These are phyloP conservation scores for Alternaria solani DNA, from an alignment of 2,329 filamentous ascomycete species.

Conservation along the genomic window DNA sequence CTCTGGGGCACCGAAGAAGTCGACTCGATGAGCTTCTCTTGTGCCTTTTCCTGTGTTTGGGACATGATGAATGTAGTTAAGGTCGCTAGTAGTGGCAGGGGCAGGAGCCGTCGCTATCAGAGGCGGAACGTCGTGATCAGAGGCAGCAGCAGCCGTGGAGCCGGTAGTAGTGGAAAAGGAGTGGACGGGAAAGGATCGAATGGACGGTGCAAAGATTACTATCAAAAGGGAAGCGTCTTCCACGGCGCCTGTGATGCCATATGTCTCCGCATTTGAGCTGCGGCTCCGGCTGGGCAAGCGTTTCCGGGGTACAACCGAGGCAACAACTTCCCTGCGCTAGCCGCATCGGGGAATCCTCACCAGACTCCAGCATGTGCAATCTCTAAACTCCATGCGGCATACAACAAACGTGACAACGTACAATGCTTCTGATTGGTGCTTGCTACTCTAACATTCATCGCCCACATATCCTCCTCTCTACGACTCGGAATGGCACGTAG, in stretches of 20 bases:
- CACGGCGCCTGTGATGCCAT: conserved; percentile 15
- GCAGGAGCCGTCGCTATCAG: conserved; percentile 8
- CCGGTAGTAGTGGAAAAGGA: conserved; percentile 3
- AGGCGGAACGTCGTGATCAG: conserved; percentile 1
- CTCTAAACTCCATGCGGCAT: conserved; percentile 1
- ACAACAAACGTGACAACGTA: not conserved
- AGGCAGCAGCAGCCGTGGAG: conserved; percentile 6
- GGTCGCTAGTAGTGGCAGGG: conserved; percentile 13
- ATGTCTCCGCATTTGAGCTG: conserved; percentile 37
- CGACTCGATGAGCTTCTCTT: conserved; percentile 48
- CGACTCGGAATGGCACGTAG: conserved; percentile 54
- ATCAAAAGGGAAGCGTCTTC: conserved; percentile 19
- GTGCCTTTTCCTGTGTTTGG: conserved; percentile 39
- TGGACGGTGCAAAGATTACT: not conserved
- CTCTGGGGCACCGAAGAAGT: conserved; percentile 58
- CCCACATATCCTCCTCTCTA: conserved; percentile 47
- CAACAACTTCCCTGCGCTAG: conserved; percentile 32
- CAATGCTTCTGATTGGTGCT: not conserved
- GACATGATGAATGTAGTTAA: conserved; percentile 30
- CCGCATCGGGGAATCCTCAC: conserved; percentile 14
- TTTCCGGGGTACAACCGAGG: conserved; percentile 41
- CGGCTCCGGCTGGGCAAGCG: conserved; percentile 33
- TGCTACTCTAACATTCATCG: not conserved
- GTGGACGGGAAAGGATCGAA: not conserved
- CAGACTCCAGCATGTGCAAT: conserved; percentile 20